Conservation (phyloP, 164 flowering plant species). For the Aristolochia fimbriata region DNA sequence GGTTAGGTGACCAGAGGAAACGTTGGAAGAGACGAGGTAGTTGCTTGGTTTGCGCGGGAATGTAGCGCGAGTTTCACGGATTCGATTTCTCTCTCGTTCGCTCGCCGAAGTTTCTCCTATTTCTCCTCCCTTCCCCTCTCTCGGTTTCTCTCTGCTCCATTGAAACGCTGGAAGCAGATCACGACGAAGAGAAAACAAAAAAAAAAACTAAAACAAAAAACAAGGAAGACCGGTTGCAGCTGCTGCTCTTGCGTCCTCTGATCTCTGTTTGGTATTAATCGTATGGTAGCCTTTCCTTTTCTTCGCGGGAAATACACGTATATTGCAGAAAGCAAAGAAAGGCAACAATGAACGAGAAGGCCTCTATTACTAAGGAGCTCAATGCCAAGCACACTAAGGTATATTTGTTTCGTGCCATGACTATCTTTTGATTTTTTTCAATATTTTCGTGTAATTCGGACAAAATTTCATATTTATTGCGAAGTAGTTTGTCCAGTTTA, state of each 20-base stretch:
- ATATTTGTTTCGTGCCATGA: neutral
- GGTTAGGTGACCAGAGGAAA: too few species aligned
- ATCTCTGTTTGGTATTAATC: neutral
- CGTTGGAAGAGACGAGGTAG: neutral
- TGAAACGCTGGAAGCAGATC: too few species aligned
- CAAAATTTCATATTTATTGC: too few species aligned
- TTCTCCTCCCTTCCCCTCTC: neutral
- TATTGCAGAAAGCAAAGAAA: neutral
- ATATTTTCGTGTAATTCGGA: too few species aligned
- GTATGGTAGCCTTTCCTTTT: neutral
- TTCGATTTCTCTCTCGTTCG: neutral
- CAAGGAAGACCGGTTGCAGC: neutral
- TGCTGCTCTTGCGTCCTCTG: neutral
- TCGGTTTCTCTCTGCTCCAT: conserved; percentile 1
- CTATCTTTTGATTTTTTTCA: too few species aligned
- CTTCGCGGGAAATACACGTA: neutral
- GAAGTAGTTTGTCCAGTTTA: too few species aligned
- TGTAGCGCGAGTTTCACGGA: conserved; percentile 1
- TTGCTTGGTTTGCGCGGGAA: conserved; percentile 3
- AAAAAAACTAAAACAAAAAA: too few species aligned
- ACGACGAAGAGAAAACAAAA: neutral
- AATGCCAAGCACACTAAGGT: conserved; percentile 58
- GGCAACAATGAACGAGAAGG: conserved; percentile 48
- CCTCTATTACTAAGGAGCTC: conserved; percentile 63
- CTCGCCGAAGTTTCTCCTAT: neutral